Conservation (phyloP, 2,329 filamentous ascomycete species). For the Pochonia chlamydosporia region DNA sequence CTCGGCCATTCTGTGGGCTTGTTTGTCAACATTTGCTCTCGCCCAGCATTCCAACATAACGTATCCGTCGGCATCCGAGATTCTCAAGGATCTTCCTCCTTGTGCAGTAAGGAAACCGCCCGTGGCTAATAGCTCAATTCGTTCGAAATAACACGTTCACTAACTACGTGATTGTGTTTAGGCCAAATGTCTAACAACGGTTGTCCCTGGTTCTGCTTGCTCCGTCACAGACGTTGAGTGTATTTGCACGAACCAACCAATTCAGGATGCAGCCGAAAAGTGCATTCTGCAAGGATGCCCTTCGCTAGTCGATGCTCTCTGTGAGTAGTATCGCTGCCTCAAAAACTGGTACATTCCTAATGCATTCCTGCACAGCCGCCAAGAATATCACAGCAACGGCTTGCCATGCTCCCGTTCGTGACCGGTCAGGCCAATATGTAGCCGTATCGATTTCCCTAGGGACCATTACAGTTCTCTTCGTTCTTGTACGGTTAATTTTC, state of each 20-base stretch:
- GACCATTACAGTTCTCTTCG: neutral
- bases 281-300: neutral
- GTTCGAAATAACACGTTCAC: neutral
- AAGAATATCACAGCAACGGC: neutral
- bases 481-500: neutral
- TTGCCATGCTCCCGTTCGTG: neutral
- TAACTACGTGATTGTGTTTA: neutral
- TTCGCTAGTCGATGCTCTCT: neutral
- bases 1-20: neutral
- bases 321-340: neutral
- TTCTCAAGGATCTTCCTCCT: neutral
- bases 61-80: neutral
- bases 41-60: neutral
- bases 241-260: neutral
- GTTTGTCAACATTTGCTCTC: neutral
- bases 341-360: neutral
- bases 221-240: neutral
- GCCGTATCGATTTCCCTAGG: neutral
- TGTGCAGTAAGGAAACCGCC: neutral
- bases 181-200: neutral
- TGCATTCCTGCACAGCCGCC: neutral
- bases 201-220: neutral
- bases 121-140: neutral
- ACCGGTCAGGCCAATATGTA: slow-evolving; percentile 2
- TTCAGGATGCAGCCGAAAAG: neutral